Base-by-base conservation (phyloP, 352 stramenopile species). In the Elongisporangium undulatum region DNA sequence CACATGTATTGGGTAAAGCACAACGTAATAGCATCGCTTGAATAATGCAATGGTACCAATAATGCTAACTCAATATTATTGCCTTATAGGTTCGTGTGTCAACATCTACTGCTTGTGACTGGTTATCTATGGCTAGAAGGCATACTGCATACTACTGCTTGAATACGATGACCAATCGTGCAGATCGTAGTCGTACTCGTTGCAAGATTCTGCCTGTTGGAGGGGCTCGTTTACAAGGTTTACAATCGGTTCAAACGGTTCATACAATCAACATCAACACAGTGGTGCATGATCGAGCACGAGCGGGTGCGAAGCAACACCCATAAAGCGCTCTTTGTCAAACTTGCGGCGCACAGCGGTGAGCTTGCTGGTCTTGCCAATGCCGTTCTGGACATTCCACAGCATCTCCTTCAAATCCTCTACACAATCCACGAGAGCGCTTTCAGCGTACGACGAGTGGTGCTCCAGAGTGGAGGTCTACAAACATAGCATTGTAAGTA, bases 271-370 rank as follows among this genome's bases (percentile, higher is more conserved):
- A 45, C 13, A 45, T 45, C 12, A 45, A 12, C 34, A 45, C 34
- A 45, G 34, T 15, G 34, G 34, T 45, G 61, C 63, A 56, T 84
- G 75, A 49, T 70, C 71, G 60, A 92, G 79, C 49, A 61, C 62
- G 13, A 92, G 71, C 23, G 74, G 67, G 56, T 89, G 66, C n/a
- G 74, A 67, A n/a, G 82, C 72, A 22, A 94, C 85, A 67, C 64
- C 63, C 76, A 89, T 82, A 58, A 85, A 94, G 61, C 82, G 78
- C 56, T 93, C 80, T 63, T 92, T 95, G 62, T 75, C 70, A 61
- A 96, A 96, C 68, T 96, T 96, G 26, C 88, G 83, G 20, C 76
- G 83, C 48, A 87, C 87, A 51, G 89, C 87, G 20, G 80, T 80
- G 51, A 96, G 72, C 60, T 94, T 91, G 71, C 76, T 82, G 41